Base-by-base conservation (phyloP, 1,284 basidiomycete species). In the Apiotrichum veenhuisii region DNA sequence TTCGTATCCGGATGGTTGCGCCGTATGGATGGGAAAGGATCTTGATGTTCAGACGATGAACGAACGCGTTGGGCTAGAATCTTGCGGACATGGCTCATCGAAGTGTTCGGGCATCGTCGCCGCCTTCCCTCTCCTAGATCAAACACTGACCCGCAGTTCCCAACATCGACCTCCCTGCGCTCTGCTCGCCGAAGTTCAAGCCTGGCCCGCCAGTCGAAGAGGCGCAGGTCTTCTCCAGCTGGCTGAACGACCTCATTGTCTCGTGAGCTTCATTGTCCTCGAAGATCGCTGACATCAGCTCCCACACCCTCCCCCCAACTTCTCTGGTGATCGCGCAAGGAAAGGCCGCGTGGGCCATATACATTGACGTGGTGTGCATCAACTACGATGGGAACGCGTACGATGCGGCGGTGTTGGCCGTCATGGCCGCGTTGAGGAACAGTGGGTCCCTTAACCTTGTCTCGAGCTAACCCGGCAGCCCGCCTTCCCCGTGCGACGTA, bases 351-450 rank as follows among this genome's bases (percentile, higher is more conserved):
- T 98, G 93, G 92, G 87, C 87, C 25, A 80, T 98, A 18, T 97
- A 97, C 74, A 82, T 98, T 62, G 95, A 98, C 64, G 85, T 91
- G 30, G 89, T 88, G 5, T 97, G 93, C 75, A 88, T 98, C 67
- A 97, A 95, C 77, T 95, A 93, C 68, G 94, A 98, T 73, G 95
- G 95, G 11, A 97, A 97, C 69, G 88, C 84, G 1, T 89, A 96
- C 63, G 95, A 99, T 63, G 91, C 94, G 0, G 83, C 90, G 0
- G 80, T 97, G 2, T 73, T 97, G 17, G 91, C 92, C 0, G 88
- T 94, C 79, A 84, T 92, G 48, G 85, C 87, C 15, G 93, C 95
- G 4, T 78, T 98, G 47, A 82, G 81, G 72, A 88, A 92, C 65
- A 87, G 92, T 94, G 62, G 56, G 88, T 79, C 10, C 12, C 3